Percentiles rank a stretch among this genome's conserved stretches.
Conservation (phyloP, 2,329 filamentous ascomycete species). For the Sporothrix sp. region DNA sequence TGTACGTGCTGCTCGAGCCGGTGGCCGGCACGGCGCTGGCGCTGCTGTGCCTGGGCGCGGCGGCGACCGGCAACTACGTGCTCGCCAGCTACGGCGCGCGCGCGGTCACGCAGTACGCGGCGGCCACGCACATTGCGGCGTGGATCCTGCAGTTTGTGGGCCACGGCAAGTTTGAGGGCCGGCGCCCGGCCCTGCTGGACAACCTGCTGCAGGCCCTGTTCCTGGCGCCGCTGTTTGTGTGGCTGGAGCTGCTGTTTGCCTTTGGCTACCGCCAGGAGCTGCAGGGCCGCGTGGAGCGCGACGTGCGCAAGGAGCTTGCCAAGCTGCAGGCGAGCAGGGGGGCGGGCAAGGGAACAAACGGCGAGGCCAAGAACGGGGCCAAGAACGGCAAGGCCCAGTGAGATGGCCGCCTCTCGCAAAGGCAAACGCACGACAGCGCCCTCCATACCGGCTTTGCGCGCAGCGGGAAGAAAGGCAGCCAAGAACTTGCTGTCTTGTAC, state of each 20-base stretch:
- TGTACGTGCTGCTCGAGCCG: constrained; percentile 89
- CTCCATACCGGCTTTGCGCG: no score
- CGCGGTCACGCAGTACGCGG: constrained; percentile 49
- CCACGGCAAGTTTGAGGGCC: constrained; percentile 78
- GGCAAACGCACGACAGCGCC: background rate
- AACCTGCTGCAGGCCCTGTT: constrained; percentile 88
- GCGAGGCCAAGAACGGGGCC: no score
- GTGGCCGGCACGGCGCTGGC: constrained; percentile 75
- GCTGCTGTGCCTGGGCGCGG: constrained; percentile 63
- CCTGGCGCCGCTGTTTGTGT: constrained; percentile 91
- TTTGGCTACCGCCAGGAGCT: constrained; percentile 85
- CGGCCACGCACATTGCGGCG: constrained; percentile 52
- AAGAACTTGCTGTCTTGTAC: background rate
- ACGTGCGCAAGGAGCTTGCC: constrained; percentile 64
- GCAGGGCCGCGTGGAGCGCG: constrained; percentile 67
- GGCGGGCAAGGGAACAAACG: no score
- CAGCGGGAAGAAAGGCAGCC: background rate
- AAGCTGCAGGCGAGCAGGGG: constrained; percentile 57
- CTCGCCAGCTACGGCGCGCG: constrained; percentile 45
- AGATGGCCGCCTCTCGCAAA: background rate
- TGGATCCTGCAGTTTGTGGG: constrained; percentile 91
- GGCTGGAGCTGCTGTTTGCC: constrained; percentile 86
- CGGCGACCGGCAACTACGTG: constrained; percentile 67
- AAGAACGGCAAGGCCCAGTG: constrained; percentile 44
- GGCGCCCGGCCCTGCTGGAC: constrained; percentile 81